Evolutionary conservation across 176 grass and related monocot genomes (phyloP).

Genomic region (Musa beccarii): DNA sequence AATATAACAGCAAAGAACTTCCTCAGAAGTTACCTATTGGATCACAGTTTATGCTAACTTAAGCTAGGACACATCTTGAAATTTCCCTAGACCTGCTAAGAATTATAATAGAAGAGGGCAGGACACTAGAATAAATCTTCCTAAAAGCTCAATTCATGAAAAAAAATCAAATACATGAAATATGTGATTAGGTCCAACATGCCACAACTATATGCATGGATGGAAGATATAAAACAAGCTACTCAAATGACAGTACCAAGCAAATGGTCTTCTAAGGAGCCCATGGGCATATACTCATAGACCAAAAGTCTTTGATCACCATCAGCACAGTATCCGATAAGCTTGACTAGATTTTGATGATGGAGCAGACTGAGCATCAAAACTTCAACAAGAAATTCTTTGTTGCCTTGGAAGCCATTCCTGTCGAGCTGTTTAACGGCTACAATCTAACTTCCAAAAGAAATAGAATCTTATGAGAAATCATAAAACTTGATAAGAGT

Average conservation of each 20-base stretch:
- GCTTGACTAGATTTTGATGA: slow-evolving; percentile 4
- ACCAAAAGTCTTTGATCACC: slow-evolving; percentile 11
- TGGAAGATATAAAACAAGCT: background rate
- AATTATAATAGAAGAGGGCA: background rate
- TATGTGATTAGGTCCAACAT: background rate
- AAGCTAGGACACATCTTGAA: background rate
- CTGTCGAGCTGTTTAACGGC: slow-evolving; percentile 1
- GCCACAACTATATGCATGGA: background rate
- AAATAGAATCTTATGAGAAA: background rate
- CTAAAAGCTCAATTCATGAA: background rate
- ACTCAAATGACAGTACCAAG: background rate
- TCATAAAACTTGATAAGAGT: background rate
- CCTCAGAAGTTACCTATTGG: background rate
- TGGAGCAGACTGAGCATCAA: slow-evolving; percentile 4
- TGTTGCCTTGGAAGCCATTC: slow-evolving; percentile 7
- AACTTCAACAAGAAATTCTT: slow-evolving; percentile 8
- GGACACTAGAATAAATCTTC: too few species aligned
- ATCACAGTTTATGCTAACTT: background rate
- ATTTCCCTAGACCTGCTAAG: background rate
- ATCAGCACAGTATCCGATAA: slow-evolving; percentile 4
- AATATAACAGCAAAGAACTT: too few species aligned
- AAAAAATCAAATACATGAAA: background rate
- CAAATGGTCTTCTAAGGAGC: slow-evolving; percentile 5
- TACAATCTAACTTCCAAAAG: background rate
- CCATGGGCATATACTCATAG: background rate